A percentile compares a stretch with the other conserved stretches of the same genome.
phyloP scores from a whole-genome alignment of 768 basidiomycete genomes.

The Sutorius australiensis region DNA sequence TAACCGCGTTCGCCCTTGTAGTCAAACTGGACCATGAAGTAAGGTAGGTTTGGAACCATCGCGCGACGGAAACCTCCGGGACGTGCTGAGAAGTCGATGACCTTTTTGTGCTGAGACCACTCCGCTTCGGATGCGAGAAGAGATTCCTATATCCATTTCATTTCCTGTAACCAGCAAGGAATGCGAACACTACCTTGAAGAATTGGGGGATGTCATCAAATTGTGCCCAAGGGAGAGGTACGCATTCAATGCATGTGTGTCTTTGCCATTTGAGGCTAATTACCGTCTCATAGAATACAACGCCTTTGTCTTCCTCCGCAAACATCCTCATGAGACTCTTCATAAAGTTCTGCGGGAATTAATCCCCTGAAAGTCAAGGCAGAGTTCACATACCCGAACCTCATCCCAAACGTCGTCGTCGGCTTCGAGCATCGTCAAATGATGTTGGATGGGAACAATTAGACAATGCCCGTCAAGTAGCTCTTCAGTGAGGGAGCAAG shows the following conservation, averaged over 20 bases:
- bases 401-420: constrained; percentile 99
- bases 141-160: constrained; percentile 62
- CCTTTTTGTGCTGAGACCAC: constrained; percentile 98
- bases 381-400: constrained; percentile 59
- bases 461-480: constrained; percentile 89
- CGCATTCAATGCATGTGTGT: constrained; percentile 91
- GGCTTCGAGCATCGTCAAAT: constrained; percentile 84
- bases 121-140: constrained; percentile 90
- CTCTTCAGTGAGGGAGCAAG: constrained; percentile 83
- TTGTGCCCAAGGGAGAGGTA: constrained; percentile 86
- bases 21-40: constrained; percentile 99
- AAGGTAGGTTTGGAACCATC: constrained; percentile 95
- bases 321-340: constrained; percentile 97
- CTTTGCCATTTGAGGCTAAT: constrained; percentile 80
- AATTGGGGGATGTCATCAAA: constrained; percentile 89
- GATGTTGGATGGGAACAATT: constrained; percentile 95
- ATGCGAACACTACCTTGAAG: constrained; percentile 60
- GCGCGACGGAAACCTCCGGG: constrained; percentile 92
- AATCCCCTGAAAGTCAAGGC: neutral
- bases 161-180: neutral
- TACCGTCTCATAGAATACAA: constrained; percentile 94
- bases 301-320: constrained; percentile 88
- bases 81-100: constrained; percentile 87
- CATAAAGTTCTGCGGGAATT: constrained; percentile 56
- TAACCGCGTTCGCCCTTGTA: constrained; percentile 97